A percentile compares a stretch with the other conserved stretches of the same genome.
phyloP scores from a whole-genome alignment of 257 asterid genomes.

The Solanum infundibuliforme region DNA sequence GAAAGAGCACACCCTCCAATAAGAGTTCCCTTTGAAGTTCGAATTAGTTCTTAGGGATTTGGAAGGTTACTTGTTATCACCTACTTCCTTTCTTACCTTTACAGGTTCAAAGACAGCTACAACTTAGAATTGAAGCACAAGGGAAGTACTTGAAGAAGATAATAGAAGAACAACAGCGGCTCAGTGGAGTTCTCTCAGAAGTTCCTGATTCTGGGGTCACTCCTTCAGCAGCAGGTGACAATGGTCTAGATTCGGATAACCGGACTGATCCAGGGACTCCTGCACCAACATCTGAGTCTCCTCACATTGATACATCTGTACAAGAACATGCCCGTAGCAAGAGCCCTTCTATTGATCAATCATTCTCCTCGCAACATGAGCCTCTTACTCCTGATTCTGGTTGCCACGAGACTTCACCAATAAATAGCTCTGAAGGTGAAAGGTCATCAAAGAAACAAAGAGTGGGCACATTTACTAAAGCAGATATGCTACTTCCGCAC shows the following conservation, averaged over 20 bases:
- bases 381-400: slow-evolving; percentile 83
- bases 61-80: neutral
- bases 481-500: slow-evolving; percentile 34
- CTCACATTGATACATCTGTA: slow-evolving; percentile 33
- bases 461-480: slow-evolving; percentile 21
- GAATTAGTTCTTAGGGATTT: neutral
- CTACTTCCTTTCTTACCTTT: neutral
- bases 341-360: slow-evolving; percentile 60
- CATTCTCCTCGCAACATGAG: slow-evolving; percentile 69
- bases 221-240: slow-evolving; percentile 29
- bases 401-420: slow-evolving; percentile 29
- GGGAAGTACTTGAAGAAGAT: slow-evolving; percentile 94
- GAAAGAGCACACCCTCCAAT: neutral
- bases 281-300: slow-evolving; percentile 68
- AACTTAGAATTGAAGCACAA: slow-evolving; percentile 92
- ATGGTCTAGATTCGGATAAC: slow-evolving; percentile 37
- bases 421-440: slow-evolving; percentile 32
- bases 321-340: slow-evolving; percentile 36
- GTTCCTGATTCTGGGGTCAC: slow-evolving; percentile 36
- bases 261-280: slow-evolving; percentile 73
- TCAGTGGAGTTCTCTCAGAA: slow-evolving; percentile 64
- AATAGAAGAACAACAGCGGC: slow-evolving; percentile 87
- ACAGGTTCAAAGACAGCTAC: slow-evolving; percentile 96
- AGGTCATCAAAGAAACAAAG: slow-evolving; percentile 52
- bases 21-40: neutral